phyloP scores from a whole-genome alignment of 1,139 yeast genomes.

The Nematodospora anomalae region DNA sequence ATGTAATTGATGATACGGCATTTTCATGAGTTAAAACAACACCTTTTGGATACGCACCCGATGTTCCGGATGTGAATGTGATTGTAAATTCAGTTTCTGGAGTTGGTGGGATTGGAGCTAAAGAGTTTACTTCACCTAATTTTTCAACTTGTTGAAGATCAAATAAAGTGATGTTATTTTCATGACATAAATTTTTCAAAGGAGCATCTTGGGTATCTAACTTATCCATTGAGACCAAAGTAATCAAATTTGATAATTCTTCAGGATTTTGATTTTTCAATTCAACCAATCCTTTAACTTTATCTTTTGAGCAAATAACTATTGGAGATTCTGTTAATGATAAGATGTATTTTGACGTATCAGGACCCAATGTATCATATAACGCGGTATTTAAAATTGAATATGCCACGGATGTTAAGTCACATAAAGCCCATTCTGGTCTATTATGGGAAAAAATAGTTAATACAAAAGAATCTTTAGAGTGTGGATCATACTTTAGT shows the following conservation, averaged over 20 bases:
- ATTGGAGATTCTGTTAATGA: conserved; percentile 36
- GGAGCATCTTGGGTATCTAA: conserved; percentile 26
- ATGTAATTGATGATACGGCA: conserved; percentile 51
- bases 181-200: conserved; percentile 23
- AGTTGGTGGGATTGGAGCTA: conserved; percentile 48
- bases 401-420: conserved; percentile 37
- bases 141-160: conserved; percentile 45
- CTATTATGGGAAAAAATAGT: conserved; percentile 38
- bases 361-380: conserved; percentile 43
- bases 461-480: conserved; percentile 31
- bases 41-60: conserved; percentile 70
- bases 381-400: conserved; percentile 41
- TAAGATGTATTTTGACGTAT: conserved; percentile 36
- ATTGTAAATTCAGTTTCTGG: conserved; percentile 61
- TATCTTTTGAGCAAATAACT: conserved; percentile 35
- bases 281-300: conserved; percentile 26
- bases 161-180: conserved; percentile 31
- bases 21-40: conserved; percentile 60
- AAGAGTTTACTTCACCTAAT: conserved; percentile 52
- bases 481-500: conserved; percentile 23
- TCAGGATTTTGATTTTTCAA: conserved; percentile 27
- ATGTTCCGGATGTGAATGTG: conserved; percentile 78
- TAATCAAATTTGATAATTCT: conserved; percentile 30
- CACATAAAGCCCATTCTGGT: conserved; percentile 40
- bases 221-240: conserved; percentile 43